Base-by-base conservation (phyloP, 495 filamentous ascomycete species). In the Penicillium simplicissimum region DNA sequence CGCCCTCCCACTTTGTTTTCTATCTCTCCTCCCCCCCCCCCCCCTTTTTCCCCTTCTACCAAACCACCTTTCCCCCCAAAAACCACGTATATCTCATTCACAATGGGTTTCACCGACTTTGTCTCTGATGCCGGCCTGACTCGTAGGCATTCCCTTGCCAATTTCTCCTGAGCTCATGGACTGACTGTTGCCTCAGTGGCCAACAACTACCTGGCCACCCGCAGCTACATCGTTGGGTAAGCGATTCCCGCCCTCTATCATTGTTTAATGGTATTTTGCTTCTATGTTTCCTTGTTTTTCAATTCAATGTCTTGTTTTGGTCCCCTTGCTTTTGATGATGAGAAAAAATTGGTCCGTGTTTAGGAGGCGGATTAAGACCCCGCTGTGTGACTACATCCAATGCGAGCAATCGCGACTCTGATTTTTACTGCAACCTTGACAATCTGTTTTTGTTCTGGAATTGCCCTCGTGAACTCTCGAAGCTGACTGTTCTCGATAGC, bases 301-400 rank as follows among this genome's bases (percentile, higher is more conserved):
- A 23, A 42, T 56, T 42, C 57, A 42, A 61, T 54, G 58, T 55
- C 43, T n/a, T 58, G 38, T 52, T 38, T 38, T 55, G 42, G 63
- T 64, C 59, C 64, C 63, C 62, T 59, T 36, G 51, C 51, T 77
- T 75, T 75, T 71, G 62, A 85, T 95, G 92, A 96, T 96, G 92
- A 95, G 83, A 86, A 85, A 69, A 85, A 74, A 88, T 92, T 96
- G 91, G 93, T 96, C 93, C 93, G 93, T 97, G 93, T 96, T 96
- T 84, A 92, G 87, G 90, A 97, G 90, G 89, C 88, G 93, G 88
- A 84, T 92, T 92, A 96, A 96, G 92, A 96, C 90, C 89, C 88
- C 90, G 89, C 85, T 81, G 83, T 74, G 86, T 87, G 93, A 94
- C 84, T 92, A 93, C 83, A 86, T 80, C 79, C 85, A 83, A 86